Base-by-base conservation (phyloP, 2,329 filamentous ascomycete species). In the Ophiostoma ulmi region DNA sequence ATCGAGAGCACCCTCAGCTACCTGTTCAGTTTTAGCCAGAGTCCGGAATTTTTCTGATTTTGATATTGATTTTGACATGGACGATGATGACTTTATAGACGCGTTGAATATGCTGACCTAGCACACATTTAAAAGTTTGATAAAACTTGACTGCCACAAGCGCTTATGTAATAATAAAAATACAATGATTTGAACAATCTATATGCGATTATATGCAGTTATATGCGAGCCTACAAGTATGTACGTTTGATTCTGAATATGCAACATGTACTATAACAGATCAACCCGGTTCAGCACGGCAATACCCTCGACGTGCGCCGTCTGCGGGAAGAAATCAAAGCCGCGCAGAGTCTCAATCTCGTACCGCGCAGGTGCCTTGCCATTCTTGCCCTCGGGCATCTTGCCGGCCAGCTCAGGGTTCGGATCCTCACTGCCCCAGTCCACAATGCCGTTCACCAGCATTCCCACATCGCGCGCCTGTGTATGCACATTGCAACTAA, bases 271-370 rank as follows among this genome's bases (percentile, higher is more conserved):
- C 35, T 38, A 78, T 20, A 68, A 22, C 55, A 73, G 77, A 48
- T 87, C 85, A 17, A 87, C 82, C 73, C 87, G 81, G 74, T 87
- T 90, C 75, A 91, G 77, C 44, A 90, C 85, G 5, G 87, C 88
- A 58, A 90, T 87, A 65, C 89, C 88, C 77, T 91, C 89, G 0
- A 91, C 89, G 76, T 91, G 89, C 1, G 86, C 85, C 26, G 89
- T 91, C 80, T 98, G 94, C 14, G 95, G 95, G 80, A 99, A 99
- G 80, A 99, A 98, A 78, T 99, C 95, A 77, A 98, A 98, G 0
- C 94, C 95, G 67, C 91, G 85, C 66, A 99, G 80, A 77, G 91
- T 97, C 84, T 98, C 94, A 78, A 99, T 91, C 79, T 90, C 88
- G 80, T 97, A 99, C 73, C 85, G 81, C 31, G 80, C 80, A 69